Conservation (phyloP, 1,284 basidiomycete genomes). For the Puccinia horiana region DNA sequence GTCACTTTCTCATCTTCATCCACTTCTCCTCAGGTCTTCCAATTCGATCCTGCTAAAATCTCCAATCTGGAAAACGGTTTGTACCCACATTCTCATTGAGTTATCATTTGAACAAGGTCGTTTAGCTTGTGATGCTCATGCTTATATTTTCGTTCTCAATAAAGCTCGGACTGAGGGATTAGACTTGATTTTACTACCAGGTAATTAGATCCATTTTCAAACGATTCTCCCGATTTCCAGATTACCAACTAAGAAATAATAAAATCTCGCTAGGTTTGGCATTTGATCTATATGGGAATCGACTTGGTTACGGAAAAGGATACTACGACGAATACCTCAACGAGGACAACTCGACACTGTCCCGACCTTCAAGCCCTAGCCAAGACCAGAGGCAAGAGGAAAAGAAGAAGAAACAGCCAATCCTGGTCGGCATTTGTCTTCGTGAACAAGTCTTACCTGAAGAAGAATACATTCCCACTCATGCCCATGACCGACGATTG, state of each 20-base stretch:
- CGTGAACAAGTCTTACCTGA: constrained; percentile 24
- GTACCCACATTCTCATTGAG: background rate
- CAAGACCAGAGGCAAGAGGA: background rate
- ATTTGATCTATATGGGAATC: constrained; percentile 33
- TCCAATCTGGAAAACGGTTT: constrained; percentile 18
- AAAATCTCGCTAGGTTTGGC: constrained; percentile 17
- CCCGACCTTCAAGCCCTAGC: background rate
- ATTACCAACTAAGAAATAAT: background rate
- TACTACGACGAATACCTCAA: constrained; percentile 41
- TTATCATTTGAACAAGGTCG: background rate
- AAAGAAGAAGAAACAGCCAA: background rate
- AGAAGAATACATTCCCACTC: background rate
- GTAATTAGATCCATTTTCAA: constrained; percentile 2
- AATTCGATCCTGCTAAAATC: constrained; percentile 8
- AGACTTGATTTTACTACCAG: constrained; percentile 42
- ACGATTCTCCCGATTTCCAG: background rate
- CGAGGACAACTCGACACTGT: background rate
- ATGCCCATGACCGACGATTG: constrained; percentile 25
- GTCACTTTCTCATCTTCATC: background rate
- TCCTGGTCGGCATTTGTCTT: constrained; percentile 24
- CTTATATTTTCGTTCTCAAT: background rate
- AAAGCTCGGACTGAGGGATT: constrained; percentile 13
- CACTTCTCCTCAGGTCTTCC: constrained; percentile 1
- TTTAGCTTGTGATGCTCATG: background rate
- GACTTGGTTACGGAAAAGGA: constrained; percentile 43